Percentiles rank a stretch among this genome's conserved stretches.
Evolutionary conservation across 1,139 yeast species (phyloP).

Genomic region (Nadsonia commutata): DNA sequence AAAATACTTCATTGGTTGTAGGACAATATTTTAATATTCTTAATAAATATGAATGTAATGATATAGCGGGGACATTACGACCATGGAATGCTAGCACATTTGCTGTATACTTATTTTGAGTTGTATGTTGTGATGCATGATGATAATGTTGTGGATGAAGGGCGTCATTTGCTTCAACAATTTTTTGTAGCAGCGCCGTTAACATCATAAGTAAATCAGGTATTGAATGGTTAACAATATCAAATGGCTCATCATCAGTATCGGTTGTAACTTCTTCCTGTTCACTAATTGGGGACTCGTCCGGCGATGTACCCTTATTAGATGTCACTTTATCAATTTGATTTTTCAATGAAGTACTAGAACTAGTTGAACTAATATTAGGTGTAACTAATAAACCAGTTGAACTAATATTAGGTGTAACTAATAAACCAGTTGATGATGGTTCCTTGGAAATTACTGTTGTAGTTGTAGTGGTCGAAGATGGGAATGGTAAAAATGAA

Average conservation of each 20-base stretch:
- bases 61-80: slow-evolving; percentile 85
- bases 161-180: slow-evolving; percentile 83
- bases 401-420: too few relatives aligned
- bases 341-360: too few relatives aligned
- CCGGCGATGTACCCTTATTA: neutral
- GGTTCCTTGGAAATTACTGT: too few relatives aligned
- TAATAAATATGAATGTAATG: slow-evolving; percentile 74
- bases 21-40: slow-evolving; percentile 94
- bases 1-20: slow-evolving; percentile 88
- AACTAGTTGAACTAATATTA: too few relatives aligned
- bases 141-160: slow-evolving; percentile 62
- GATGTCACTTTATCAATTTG: too few relatives aligned
- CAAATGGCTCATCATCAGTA: slow-evolving; percentile 35
- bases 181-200: slow-evolving; percentile 68
- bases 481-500: slow-evolving; percentile 3
- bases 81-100: slow-evolving; percentile 90
- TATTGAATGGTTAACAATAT: slow-evolving; percentile 74
- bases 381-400: too few relatives aligned
- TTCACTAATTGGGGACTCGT: neutral
- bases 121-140: slow-evolving; percentile 23
- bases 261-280: slow-evolving; percentile 14
- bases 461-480: slow-evolving; percentile 1
- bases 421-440: too few relatives aligned
- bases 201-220: slow-evolving; percentile 72
- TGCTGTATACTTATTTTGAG: slow-evolving; percentile 32